phyloP scores from a whole-genome alignment of 2,329 filamentous ascomycete species.

The Penicillium sp. region DNA sequence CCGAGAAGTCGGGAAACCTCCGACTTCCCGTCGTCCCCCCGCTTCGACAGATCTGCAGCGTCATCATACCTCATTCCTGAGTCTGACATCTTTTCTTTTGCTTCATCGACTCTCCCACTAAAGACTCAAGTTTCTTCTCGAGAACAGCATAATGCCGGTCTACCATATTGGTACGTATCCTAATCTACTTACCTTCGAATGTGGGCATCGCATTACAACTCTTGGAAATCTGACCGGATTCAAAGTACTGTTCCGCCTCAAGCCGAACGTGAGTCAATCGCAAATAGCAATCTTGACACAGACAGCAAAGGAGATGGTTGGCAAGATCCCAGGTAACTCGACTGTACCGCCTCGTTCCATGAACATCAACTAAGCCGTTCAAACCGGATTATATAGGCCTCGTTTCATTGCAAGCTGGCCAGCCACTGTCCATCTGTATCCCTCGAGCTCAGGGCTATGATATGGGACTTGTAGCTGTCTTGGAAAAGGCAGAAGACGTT shows the following conservation, averaged over 20 bases:
- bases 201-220: neutral
- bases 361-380: neutral
- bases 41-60: neutral
- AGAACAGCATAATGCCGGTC: conserved; percentile 33
- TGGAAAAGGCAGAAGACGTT: conserved; percentile 45
- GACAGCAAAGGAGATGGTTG: conserved; percentile 38
- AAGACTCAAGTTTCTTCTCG: too few relatives aligned
- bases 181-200: neutral
- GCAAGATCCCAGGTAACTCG: conserved; percentile 40
- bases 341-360: neutral
- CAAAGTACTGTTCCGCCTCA: conserved; percentile 45
- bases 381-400: conserved; percentile 23
- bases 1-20: neutral
- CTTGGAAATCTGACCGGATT: conserved; percentile 1
- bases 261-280: conserved; percentile 35
- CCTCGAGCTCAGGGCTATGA: conserved; percentile 46
- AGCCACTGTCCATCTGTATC: conserved; percentile 41
- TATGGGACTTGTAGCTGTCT: conserved; percentile 46
- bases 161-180: conserved; percentile 39
- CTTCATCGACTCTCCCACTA: neutral
- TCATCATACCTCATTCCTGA: neutral
- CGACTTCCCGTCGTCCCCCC: neutral
- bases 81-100: neutral
- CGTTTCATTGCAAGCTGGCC: conserved; percentile 35
- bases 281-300: conserved; percentile 34